Evolutionary conservation across 2,329 filamentous ascomycete species (phyloP).

Genomic region (Fusarium euwallaceae): DNA sequence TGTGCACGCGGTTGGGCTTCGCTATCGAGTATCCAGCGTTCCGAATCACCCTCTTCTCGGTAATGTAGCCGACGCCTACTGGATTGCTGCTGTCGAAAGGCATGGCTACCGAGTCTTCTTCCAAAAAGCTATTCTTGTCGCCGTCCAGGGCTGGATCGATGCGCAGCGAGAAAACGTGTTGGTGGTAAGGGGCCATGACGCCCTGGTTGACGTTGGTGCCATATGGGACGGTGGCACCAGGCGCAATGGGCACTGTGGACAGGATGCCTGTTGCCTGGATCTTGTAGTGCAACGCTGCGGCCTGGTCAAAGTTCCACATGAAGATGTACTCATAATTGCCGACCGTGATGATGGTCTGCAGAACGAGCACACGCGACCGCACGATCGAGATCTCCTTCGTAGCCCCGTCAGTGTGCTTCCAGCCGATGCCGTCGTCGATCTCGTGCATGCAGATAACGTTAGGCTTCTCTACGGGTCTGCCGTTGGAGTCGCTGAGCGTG

Average conservation of each 20-base stretch:
- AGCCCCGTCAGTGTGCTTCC: conserved; percentile 67
- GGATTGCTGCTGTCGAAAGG: conserved; percentile 48
- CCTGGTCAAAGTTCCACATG: conserved; percentile 62
- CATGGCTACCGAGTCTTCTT: conserved; percentile 15
- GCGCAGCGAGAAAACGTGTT: conserved; percentile 73
- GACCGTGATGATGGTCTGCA: conserved; percentile 71
- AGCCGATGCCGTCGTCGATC: conserved; percentile 63
- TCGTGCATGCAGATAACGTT: conserved; percentile 54
- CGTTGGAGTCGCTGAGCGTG: too few species aligned
- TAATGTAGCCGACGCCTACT: conserved; percentile 59
- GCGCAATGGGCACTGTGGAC: conserved; percentile 58
- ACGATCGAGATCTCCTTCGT: conserved; percentile 59
- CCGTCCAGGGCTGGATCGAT: conserved; percentile 73
- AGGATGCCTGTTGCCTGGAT: conserved; percentile 55
- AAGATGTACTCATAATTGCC: conserved; percentile 69
- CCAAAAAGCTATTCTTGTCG: conserved; percentile 54
- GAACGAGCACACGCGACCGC: conserved; percentile 65
- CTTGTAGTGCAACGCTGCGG: conserved; percentile 52
- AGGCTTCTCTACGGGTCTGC: conserved; percentile 56
- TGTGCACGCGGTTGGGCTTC: conserved; percentile 59
- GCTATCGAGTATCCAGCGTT: conserved; percentile 60
- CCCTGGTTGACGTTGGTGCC: conserved; percentile 67
- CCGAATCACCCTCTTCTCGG: conserved; percentile 58
- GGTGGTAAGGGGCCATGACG: conserved; percentile 72
- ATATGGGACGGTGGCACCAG: conserved; percentile 63